These are phyloP conservation scores for Cryptococcus sp. DNA, from an alignment of 1,284 basidiomycete species.

Conservation along the genomic window DNA sequence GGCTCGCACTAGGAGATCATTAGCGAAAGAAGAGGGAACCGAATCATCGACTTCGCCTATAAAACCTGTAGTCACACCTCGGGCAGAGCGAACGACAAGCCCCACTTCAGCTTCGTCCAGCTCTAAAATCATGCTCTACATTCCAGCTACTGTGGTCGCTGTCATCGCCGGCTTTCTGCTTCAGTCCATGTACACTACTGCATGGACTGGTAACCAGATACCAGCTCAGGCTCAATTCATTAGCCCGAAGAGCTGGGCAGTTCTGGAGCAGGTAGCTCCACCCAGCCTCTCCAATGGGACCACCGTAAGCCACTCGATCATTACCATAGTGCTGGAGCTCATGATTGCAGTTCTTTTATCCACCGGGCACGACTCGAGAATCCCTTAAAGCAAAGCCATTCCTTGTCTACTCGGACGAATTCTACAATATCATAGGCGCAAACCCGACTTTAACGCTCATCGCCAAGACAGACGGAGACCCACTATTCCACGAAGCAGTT, in stretches of 20 bases:
- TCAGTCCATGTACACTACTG: not conserved
- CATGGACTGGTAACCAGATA: conserved; percentile 2
- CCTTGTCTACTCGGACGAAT: conserved; percentile 62
- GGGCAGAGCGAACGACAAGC: no score
- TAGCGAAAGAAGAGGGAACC: no score
- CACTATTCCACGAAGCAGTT: conserved; percentile 70
- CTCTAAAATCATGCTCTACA: not conserved
- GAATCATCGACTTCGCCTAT: no score
- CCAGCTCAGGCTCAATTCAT: conserved; percentile 35
- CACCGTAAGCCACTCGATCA: conserved; percentile 19
- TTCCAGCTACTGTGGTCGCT: not conserved
- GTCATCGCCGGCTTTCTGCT: not conserved
- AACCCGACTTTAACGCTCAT: conserved; percentile 59
- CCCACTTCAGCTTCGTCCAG: no score
- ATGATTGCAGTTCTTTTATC: conserved; percentile 32
- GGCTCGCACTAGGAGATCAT: no score
- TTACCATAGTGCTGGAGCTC: not conserved
- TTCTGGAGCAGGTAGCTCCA: conserved; percentile 24
- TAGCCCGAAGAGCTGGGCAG: conserved; percentile 25
- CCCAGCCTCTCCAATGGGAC: conserved; percentile 20
- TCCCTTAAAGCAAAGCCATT: conserved; percentile 49
- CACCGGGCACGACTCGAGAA: conserved; percentile 24
- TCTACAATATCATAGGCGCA: conserved; percentile 59
- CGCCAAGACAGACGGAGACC: conserved; percentile 55
- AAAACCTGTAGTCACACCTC: no score